Evolutionary conservation across 2,329 filamentous ascomycete genomes (phyloP).

Genomic region (Aphanocladium album): DNA sequence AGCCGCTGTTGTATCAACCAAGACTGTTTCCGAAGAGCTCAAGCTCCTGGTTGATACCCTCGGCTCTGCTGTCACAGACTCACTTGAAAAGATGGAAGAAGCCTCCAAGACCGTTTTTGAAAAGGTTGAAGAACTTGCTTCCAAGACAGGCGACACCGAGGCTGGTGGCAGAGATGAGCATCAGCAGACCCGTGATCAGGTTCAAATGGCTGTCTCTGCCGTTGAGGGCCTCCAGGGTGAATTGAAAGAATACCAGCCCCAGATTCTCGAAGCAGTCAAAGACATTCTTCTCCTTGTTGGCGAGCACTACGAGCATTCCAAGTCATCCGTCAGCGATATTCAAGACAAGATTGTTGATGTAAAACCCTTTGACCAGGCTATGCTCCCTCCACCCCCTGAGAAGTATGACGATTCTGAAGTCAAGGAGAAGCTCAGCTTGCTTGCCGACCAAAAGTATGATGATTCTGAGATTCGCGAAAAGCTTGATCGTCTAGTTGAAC

Average conservation of each 20-base stretch:
- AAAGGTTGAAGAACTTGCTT: constrained; percentile 73
- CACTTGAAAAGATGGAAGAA: constrained; percentile 79
- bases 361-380: constrained; percentile 53
- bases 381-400: constrained; percentile 48
- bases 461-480: constrained; percentile 26
- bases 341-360: constrained; percentile 58
- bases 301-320: constrained; percentile 85
- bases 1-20: constrained; percentile 68
- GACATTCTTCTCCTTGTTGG: constrained; percentile 79
- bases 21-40: constrained; percentile 78
- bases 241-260: constrained; percentile 77
- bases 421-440: constrained; percentile 26
- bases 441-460: constrained; percentile 31
- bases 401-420: constrained; percentile 53
- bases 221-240: constrained; percentile 75
- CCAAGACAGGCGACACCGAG: constrained; percentile 70
- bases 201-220: constrained; percentile 66
- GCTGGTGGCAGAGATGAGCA: constrained; percentile 73
- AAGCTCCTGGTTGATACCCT: constrained; percentile 82
- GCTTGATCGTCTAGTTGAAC: constrained; percentile 22
- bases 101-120: constrained; percentile 83
- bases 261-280: constrained; percentile 79
- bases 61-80: constrained; percentile 72
- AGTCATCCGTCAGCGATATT: constrained; percentile 54
- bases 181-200: constrained; percentile 73